Base-by-base conservation (phyloP, 1,139 yeast genomes). In the Suhomyces atakaporum region DNA sequence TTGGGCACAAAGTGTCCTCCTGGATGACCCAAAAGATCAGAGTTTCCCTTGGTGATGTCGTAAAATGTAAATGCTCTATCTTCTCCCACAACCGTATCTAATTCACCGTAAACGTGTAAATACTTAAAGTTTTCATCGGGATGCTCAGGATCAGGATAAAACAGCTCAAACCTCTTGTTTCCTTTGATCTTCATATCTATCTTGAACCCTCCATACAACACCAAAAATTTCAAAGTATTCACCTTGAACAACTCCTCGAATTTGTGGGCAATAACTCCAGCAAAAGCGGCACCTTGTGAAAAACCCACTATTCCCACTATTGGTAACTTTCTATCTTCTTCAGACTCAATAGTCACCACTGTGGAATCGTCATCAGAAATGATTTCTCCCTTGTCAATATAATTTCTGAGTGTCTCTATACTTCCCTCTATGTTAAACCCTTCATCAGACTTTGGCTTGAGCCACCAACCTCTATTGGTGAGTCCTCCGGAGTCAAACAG, bases 1-100 rank as follows among this genome's bases (percentile, higher is more conserved):
- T 83, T 83, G 5, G 96, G 96, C 11, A 86, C 90, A 55, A 81
- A 86, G 56, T 87, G 96, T 0, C 95, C 94, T 23, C 95, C 95
- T 2, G 90, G 85, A 55, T 87, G 96, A 43, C 69, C 75, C 45
- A 86, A 54, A 27, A 81, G 44, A 3, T 72, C 71, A 5, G 75
- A 68, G 2, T 59, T 63, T 5, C 62, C 66, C 31, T 65, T 64
- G 47, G 83, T 78, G 2, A 69, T 60, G 8, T 86, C 75, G 49
- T 69, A 81, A 27, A 90, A 63, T 1, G 69, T 62, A 61, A 77
- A 63, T 0, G 84, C 73, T 42, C 94, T 70, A 31, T 76, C 82
- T 33, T 84, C 89, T n/a, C 83, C 79, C 3, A 90, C 92, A 11
- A 92, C 83, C 0, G 97, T 87, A 54, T 92, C 98, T 27, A 89